Conservation (phyloP, 2,329 filamentous ascomycete genomes). For the Calonectria montana region DNA sequence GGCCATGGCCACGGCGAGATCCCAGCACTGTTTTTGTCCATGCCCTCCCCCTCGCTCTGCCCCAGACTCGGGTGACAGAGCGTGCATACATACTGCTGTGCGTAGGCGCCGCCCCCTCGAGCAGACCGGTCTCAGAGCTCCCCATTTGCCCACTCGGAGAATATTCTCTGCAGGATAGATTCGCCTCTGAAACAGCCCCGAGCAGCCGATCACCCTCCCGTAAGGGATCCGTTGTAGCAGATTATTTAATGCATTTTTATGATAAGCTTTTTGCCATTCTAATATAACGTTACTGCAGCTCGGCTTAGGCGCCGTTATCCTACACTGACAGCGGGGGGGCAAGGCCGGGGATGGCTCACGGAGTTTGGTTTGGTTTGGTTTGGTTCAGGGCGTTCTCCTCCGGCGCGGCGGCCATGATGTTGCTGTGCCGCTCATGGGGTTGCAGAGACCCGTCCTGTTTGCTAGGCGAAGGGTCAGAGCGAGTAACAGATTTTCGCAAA, state of each 20-base stretch:
- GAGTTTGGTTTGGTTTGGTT: background rate
- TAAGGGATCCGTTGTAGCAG: slow-evolving; percentile 12
- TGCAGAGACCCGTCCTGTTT: background rate
- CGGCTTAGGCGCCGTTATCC: background rate
- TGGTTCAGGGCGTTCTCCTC: background rate
- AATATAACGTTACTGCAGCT: background rate
- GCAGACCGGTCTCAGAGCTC: slow-evolving; percentile 31
- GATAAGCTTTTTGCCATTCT: background rate
- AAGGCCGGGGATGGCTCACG: background rate
- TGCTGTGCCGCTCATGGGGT: slow-evolving; percentile 1
- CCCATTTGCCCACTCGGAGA: slow-evolving; percentile 17
- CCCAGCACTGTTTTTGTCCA: background rate
- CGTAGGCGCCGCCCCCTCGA: slow-evolving; percentile 15
- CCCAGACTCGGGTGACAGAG: background rate
- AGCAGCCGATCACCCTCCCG: slow-evolving; percentile 5
- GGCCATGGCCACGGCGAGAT: slow-evolving; percentile 9
- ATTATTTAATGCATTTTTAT: slow-evolving; percentile 18
- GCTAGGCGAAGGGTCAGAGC: slow-evolving; percentile 2
- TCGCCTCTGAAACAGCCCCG: slow-evolving; percentile 6
- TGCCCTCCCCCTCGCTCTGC: background rate
- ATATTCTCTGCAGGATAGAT: slow-evolving; percentile 28
- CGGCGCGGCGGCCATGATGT: background rate
- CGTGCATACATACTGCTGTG: background rate
- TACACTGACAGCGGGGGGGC: background rate
- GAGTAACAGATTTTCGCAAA: background rate